Evolutionary conservation across 2,329 filamentous ascomycete genomes (phyloP).

Genomic region (Cadophora sp.): DNA sequence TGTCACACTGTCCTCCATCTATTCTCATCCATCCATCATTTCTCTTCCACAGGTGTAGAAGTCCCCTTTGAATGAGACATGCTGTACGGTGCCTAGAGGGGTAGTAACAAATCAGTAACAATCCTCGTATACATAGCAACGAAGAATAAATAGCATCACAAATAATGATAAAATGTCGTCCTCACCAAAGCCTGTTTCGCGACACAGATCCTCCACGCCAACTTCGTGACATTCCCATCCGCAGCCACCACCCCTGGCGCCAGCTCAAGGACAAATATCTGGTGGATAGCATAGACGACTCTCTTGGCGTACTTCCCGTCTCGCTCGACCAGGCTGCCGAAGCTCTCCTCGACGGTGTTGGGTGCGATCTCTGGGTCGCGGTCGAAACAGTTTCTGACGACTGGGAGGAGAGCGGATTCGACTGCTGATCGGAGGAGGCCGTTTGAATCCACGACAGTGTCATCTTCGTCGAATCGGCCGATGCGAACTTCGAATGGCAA

Average conservation of each 20-base stretch:
- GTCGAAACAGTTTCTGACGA: slow-evolving; percentile 93
- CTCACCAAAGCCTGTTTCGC: slow-evolving; percentile 90
- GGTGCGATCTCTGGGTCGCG: slow-evolving; percentile 91
- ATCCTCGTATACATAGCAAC: background rate
- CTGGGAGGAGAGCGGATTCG: slow-evolving; percentile 77
- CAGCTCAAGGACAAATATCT: slow-evolving; percentile 98
- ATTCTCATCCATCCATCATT: slow-evolving; percentile 19
- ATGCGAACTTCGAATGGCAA: slow-evolving; percentile 92
- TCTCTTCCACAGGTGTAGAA: slow-evolving; percentile 40
- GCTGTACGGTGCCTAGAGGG: slow-evolving; percentile 43
- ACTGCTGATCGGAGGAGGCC: slow-evolving; percentile 71
- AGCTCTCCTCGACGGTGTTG: slow-evolving; percentile 77
- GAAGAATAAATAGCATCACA: slow-evolving; percentile 15
- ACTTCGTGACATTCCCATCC: slow-evolving; percentile 86
- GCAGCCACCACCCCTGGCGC: slow-evolving; percentile 90
- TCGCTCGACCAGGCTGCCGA: slow-evolving; percentile 83
- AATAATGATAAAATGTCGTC: slow-evolving; percentile 19
- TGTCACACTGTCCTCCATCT: background rate
- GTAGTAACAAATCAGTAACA: slow-evolving; percentile 18
- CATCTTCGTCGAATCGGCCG: slow-evolving; percentile 78
- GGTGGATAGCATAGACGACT: slow-evolving; percentile 91
- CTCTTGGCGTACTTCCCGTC: slow-evolving; percentile 88
- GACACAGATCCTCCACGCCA: slow-evolving; percentile 94
- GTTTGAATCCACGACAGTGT: slow-evolving; percentile 57
- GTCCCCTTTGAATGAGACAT: slow-evolving; percentile 45